These are phyloP conservation scores for Beauveria caledonica DNA, from an alignment of 2,329 filamentous ascomycete species.

Conservation along the genomic window DNA sequence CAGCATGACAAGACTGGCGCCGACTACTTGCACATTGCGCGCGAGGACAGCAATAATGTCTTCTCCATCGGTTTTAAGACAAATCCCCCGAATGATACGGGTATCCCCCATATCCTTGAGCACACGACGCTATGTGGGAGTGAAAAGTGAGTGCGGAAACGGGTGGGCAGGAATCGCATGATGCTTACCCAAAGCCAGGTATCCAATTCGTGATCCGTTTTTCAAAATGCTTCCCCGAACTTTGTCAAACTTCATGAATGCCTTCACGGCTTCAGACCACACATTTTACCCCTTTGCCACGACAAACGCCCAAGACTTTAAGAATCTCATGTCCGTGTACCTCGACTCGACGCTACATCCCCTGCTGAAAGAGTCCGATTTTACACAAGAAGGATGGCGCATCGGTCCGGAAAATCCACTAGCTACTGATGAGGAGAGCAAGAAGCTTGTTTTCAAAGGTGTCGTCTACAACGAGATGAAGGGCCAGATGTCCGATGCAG, in stretches of 20 bases:
- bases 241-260: conserved; percentile 99
- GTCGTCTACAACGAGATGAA: conserved; percentile 99
- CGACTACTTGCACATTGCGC: conserved; percentile 89
- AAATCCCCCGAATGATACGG: conserved; percentile 92
- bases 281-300: conserved; percentile 98
- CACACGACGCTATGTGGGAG: conserved; percentile 96
- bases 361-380: conserved; percentile 82
- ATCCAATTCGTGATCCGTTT: conserved; percentile 96
- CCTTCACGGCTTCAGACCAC: conserved; percentile 91
- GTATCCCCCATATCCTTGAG: conserved; percentile 93
- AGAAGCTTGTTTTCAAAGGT: conserved; percentile 84
- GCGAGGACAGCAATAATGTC: conserved; percentile 97
- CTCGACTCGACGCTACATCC: conserved; percentile 90
- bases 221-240: conserved; percentile 99
- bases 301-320: conserved; percentile 90
- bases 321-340: conserved; percentile 93
- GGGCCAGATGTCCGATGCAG: conserved; percentile 94
- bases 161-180: background rate
- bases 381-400: conserved; percentile 94
- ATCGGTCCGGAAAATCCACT: conserved; percentile 85
- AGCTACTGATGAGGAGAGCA: conserved; percentile 47
- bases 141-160: conserved; percentile 56
- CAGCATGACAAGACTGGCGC: conserved; percentile 93
- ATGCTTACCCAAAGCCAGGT: conserved; percentile 45
- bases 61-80: conserved; percentile 99